Percentiles rank a stretch among this genome's conserved stretches.
phyloP scores from a whole-genome alignment of 306 rosid genomes.

The Luffa aegyptiaca region DNA sequence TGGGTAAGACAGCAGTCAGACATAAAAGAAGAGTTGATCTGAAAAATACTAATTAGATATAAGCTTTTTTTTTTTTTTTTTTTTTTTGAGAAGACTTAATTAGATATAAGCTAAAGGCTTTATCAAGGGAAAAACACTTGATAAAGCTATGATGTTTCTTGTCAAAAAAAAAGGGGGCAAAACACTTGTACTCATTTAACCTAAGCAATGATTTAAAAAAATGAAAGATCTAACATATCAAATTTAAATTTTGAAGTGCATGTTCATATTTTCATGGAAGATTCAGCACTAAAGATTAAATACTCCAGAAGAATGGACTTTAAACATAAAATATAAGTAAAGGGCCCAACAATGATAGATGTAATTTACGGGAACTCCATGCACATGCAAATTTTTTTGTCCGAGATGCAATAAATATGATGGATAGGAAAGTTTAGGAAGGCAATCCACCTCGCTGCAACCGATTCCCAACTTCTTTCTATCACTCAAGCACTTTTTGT shows the following conservation, averaged over 20 bases:
- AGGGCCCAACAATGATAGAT: not conserved
- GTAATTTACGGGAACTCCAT: not conserved
- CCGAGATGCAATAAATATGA: not conserved
- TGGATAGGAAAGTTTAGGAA: slow-evolving; percentile 16
- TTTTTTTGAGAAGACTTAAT: not conserved
- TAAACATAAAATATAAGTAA: not conserved
- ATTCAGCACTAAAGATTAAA: not conserved
- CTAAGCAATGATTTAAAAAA: not conserved
- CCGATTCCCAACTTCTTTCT: slow-evolving; percentile 93
- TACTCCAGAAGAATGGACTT: not conserved
- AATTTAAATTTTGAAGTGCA: not conserved
- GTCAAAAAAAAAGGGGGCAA: too few species aligned
- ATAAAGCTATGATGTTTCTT: too few species aligned
- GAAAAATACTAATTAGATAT: not conserved
- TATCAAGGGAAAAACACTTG: not conserved
- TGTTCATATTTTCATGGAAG: not conserved
- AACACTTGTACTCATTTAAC: not conserved
- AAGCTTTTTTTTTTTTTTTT: not conserved
- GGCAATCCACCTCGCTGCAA: slow-evolving; percentile 79
- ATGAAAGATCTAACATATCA: not conserved
- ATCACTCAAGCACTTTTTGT: slow-evolving; percentile 74
- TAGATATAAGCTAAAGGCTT: not conserved
- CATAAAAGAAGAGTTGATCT: not conserved
- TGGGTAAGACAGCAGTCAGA: not conserved
- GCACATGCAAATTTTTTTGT: not conserved